These are phyloP conservation scores for Termitomyces sp. DNA, from an alignment of 768 basidiomycete species.

Conservation along the genomic window DNA sequence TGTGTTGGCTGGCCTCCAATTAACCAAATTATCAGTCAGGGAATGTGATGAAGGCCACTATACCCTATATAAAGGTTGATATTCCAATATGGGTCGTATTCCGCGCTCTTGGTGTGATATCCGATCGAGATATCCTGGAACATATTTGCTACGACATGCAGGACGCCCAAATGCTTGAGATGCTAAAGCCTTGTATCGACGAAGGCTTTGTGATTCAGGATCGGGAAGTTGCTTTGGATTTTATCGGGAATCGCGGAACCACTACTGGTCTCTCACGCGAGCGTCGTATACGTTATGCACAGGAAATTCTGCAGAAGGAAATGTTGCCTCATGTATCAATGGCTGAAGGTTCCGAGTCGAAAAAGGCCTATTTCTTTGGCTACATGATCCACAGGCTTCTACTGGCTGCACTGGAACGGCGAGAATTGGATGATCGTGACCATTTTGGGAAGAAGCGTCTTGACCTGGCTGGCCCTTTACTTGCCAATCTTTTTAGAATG, in stretches of 20 bases:
- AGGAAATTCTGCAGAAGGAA: constrained; percentile 98
- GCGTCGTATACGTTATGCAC: constrained; percentile 91
- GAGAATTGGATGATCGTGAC: constrained; percentile 98
- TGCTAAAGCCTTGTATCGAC: constrained; percentile 97
- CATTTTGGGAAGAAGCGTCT: constrained; percentile 99
- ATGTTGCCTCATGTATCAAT: constrained; percentile 98
- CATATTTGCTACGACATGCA: constrained; percentile 99
- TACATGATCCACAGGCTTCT: constrained; percentile 98
- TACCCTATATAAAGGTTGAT: constrained; percentile 97
- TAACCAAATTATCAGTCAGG: constrained; percentile 53
- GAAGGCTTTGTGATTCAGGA: constrained; percentile 99
- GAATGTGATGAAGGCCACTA: constrained; percentile 93
- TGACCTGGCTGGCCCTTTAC: constrained; percentile 91
- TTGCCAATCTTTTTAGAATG: constrained; percentile 98
- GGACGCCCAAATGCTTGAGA: constrained; percentile 94
- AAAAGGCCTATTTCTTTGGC: constrained; percentile 99
- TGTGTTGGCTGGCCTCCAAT: neutral
- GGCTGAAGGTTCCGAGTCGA: constrained; percentile 92
- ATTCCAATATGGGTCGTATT: constrained; percentile 99
- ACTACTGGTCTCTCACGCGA: constrained; percentile 90
- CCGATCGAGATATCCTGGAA: constrained; percentile 95
- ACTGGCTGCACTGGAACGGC: constrained; percentile 88
- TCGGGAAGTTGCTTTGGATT: constrained; percentile 94
- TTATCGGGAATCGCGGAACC: constrained; percentile 97
- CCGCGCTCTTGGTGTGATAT: constrained; percentile 94